These are phyloP conservation scores for Priceomyces melissophilus DNA, from an alignment of 805 yeast genomes.

Conservation along the genomic window DNA sequence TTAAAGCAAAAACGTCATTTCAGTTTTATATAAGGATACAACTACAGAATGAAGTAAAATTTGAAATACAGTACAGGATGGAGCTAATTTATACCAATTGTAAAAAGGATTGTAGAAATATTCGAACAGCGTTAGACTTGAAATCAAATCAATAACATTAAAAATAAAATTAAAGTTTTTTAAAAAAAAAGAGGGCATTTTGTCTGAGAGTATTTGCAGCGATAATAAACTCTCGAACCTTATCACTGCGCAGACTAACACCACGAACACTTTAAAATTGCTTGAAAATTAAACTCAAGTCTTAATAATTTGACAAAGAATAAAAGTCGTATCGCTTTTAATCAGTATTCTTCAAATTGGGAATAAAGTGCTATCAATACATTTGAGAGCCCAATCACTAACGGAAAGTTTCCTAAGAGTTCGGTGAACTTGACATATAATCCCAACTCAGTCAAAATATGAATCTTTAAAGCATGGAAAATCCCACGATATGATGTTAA, in stretches of 20 bases:
- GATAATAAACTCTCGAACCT: too few relatives aligned
- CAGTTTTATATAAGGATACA: background rate
- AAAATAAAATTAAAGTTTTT: too few relatives aligned
- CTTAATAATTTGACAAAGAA: too few relatives aligned
- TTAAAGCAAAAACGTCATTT: background rate
- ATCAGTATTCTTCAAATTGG: constrained; percentile 42
- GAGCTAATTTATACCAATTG: constrained; percentile 1
- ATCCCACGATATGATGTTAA: constrained; percentile 23
- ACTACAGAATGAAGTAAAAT: constrained; percentile 1
- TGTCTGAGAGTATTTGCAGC: too few relatives aligned
- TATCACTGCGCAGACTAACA: too few relatives aligned
- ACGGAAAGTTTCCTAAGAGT: constrained; percentile 45
- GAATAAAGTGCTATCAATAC: constrained; percentile 50
- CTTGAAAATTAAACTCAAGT: too few relatives aligned
- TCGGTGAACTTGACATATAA: constrained; percentile 32
- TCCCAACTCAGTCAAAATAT: constrained; percentile 33
- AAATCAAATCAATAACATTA: too few relatives aligned
- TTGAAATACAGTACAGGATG: background rate
- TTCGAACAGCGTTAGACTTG: constrained; percentile 3
- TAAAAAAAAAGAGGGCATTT: too few relatives aligned
- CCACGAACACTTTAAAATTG: too few relatives aligned
- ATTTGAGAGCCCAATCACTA: constrained; percentile 45
- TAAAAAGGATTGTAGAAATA: constrained; percentile 8
- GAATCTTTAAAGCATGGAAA: constrained; percentile 25
- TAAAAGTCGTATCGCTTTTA: too few relatives aligned